phyloP scores from a whole-genome alignment of 2,329 filamentous ascomycete species.

The Microcyclospora tardicrescens region DNA sequence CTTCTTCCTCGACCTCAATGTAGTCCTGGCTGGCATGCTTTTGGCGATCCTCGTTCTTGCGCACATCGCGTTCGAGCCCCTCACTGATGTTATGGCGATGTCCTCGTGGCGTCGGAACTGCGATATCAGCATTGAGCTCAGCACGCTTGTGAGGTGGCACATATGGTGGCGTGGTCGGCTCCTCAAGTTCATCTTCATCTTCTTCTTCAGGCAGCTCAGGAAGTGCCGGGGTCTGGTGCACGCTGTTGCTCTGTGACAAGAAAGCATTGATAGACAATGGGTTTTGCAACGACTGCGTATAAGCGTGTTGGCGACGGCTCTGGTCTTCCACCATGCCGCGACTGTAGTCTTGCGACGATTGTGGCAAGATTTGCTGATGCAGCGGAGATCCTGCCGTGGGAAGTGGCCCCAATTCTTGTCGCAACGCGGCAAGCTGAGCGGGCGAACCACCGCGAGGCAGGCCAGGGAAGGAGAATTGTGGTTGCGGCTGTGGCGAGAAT shows the following conservation, averaged over 20 bases:
- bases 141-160: constrained; percentile 21
- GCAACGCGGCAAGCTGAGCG: constrained; percentile 25
- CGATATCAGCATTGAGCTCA: constrained; percentile 35
- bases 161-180: constrained; percentile 9
- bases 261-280: constrained; percentile 12
- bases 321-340: constrained; percentile 34
- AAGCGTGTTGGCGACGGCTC: constrained; percentile 33
- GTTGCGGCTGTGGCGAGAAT: constrained; percentile 26
- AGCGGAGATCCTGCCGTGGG: constrained; percentile 48
- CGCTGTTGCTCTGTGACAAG: constrained; percentile 24
- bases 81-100: constrained; percentile 62
- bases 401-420: constrained; percentile 15
- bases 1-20: constrained; percentile 13
- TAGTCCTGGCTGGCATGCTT: constrained; percentile 9
- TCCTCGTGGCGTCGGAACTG: constrained; percentile 46
- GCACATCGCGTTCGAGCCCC: constrained; percentile 70
- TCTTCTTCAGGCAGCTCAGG: constrained; percentile 65
- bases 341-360: constrained; percentile 18
- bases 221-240: constrained; percentile 36
- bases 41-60: constrained; percentile 69
- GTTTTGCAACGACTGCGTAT: constrained; percentile 19
- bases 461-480: constrained; percentile 24
- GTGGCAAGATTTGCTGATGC: constrained; percentile 22
- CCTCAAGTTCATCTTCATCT: constrained; percentile 40
- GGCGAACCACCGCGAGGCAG: constrained; percentile 33